phyloP scores from a whole-genome alignment of 1,284 basidiomycete genomes.

The Malassezia nana region DNA sequence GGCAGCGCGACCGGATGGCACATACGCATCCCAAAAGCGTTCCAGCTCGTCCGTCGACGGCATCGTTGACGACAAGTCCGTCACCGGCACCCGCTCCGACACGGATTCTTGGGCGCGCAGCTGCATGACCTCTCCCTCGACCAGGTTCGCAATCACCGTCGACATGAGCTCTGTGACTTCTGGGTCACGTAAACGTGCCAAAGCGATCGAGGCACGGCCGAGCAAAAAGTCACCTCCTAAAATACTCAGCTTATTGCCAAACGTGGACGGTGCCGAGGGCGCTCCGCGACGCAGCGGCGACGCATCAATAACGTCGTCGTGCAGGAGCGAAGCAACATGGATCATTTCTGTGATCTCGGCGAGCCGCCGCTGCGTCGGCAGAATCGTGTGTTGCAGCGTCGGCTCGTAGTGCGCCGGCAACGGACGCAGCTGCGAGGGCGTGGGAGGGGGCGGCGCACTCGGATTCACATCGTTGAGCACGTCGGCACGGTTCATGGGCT shows the following conservation, averaged over 20 bases:
- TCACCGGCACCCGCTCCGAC: slow-evolving; percentile 15
- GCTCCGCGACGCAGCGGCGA: slow-evolving; percentile 70
- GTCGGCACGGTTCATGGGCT: slow-evolving; percentile 55
- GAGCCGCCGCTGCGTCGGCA: slow-evolving; percentile 81
- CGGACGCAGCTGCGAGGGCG: neutral
- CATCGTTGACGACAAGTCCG: slow-evolving; percentile 11
- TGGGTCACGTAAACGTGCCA: slow-evolving; percentile 71
- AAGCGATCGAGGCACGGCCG: slow-evolving; percentile 75
- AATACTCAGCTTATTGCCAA: slow-evolving; percentile 91
- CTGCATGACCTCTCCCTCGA: slow-evolving; percentile 91
- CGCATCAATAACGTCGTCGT: slow-evolving; percentile 88
- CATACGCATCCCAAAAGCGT: slow-evolving; percentile 13
- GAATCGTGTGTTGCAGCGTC: slow-evolving; percentile 36
- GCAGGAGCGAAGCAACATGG: slow-evolving; percentile 86
- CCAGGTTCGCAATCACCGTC: slow-evolving; percentile 83
- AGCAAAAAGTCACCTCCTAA: slow-evolving; percentile 92
- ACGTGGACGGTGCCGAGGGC: slow-evolving; percentile 72
- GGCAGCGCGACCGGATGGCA: neutral
- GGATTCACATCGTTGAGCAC: slow-evolving; percentile 79
- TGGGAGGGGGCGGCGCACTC: slow-evolving; percentile 23
- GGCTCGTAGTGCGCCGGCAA: neutral
- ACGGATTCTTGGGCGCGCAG: slow-evolving; percentile 51
- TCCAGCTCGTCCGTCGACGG: slow-evolving; percentile 8
- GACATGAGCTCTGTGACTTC: slow-evolving; percentile 90
- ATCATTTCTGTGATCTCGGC: slow-evolving; percentile 98